phyloP scores from a whole-genome alignment of 1,284 basidiomycete species.

The Sanguinoderma infundibulare region DNA sequence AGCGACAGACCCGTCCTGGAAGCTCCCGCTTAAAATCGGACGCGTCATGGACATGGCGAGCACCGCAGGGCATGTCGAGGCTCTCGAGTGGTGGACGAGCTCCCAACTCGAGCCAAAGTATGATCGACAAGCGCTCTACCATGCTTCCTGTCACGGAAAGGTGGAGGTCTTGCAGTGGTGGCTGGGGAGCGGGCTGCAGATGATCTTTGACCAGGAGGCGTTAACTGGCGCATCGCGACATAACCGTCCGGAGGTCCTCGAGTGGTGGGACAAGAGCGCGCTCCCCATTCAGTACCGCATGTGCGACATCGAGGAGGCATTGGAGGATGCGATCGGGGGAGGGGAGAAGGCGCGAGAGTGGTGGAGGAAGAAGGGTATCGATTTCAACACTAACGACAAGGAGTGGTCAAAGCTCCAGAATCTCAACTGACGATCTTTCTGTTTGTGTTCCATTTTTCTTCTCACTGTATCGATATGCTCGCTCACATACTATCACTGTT shows the following conservation, averaged over 20 bases:
- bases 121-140: constrained; percentile 73
- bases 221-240: constrained; percentile 78
- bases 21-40: constrained; percentile 74
- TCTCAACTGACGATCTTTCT: constrained; percentile 47
- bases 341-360: constrained; percentile 72
- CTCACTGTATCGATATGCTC: neutral
- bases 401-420: constrained; percentile 84
- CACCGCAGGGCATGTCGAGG: constrained; percentile 68
- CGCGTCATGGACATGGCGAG: constrained; percentile 82
- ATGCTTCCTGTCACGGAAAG: constrained; percentile 79
- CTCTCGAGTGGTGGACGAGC: constrained; percentile 82
- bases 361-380: constrained; percentile 79
- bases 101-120: constrained; percentile 78
- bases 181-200: constrained; percentile 73
- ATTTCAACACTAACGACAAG: constrained; percentile 79
- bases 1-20: constrained; percentile 16
- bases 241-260: constrained; percentile 78
- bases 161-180: constrained; percentile 85
- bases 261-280: constrained; percentile 84
- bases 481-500: neutral
- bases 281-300: constrained; percentile 80
- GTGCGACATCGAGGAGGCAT: constrained; percentile 85
- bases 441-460: neutral
- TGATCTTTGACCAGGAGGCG: constrained; percentile 80
- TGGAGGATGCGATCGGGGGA: constrained; percentile 82